Percentiles rank a stretch among this genome's conserved stretches.
Conservation (phyloP, 1,284 basidiomycete genomes). For the Chondrostereum purpureum region DNA sequence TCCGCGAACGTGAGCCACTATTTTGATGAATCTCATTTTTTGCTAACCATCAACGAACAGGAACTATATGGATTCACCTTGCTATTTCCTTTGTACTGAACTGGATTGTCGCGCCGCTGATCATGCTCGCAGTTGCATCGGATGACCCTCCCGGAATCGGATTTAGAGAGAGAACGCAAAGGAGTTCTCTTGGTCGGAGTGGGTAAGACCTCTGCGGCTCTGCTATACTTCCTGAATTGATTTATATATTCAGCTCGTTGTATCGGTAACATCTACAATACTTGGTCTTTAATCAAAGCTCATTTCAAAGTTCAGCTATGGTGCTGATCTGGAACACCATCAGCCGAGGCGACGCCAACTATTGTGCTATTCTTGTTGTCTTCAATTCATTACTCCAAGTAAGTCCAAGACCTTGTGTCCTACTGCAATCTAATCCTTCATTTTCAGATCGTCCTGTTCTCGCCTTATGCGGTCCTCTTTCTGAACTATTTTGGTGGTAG, state of each 20-base stretch:
- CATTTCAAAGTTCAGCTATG: constrained; percentile 51
- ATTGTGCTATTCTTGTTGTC: constrained; percentile 70
- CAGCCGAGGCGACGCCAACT: constrained; percentile 69
- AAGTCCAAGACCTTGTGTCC: too few species aligned
- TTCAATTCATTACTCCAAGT: constrained; percentile 69
- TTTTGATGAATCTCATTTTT: too few species aligned
- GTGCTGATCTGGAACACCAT: constrained; percentile 83
- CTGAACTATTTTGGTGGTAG: constrained; percentile 62
- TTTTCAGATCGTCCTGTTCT: constrained; percentile 31
- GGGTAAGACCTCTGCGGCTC: not conserved
- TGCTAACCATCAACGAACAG: too few species aligned
- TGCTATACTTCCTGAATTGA: not conserved
- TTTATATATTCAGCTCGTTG: not conserved
- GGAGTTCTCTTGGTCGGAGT: not conserved
- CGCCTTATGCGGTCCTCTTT: constrained; percentile 69
- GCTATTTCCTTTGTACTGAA: constrained; percentile 69
- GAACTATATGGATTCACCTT: constrained; percentile 62
- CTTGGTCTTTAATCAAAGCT: not conserved
- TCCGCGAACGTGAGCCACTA: constrained; percentile 23
- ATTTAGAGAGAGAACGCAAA: not conserved
- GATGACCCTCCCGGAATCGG: constrained; percentile 74
- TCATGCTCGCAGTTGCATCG: constrained; percentile 84
- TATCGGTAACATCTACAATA: not conserved
- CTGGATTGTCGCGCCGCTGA: constrained; percentile 75
- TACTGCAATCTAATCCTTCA: constrained; percentile 32